Conservation (phyloP, 1,284 basidiomycete genomes). For the Ustilago curta region DNA sequence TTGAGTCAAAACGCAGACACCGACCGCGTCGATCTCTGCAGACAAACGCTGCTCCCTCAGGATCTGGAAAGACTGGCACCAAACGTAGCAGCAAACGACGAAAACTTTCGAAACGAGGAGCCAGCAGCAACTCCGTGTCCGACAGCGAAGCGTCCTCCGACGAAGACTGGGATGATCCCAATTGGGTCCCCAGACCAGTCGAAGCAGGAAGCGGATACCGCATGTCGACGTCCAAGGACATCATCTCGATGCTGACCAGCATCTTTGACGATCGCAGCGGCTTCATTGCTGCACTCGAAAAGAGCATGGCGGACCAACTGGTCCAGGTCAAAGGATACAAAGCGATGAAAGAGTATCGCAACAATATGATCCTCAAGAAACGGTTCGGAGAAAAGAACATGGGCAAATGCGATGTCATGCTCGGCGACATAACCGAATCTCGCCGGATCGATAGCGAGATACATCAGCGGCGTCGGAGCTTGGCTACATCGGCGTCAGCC, state of each 20-base stretch:
- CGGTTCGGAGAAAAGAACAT: conserved; percentile 64
- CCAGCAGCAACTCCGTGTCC: conserved; percentile 17
- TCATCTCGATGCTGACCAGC: conserved; percentile 64
- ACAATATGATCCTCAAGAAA: conserved; percentile 67
- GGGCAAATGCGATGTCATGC: conserved; percentile 67
- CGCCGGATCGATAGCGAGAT: conserved; percentile 49
- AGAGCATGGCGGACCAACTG: conserved; percentile 64
- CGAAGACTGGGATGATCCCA: conserved; percentile 49
- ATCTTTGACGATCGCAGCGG: conserved; percentile 67
- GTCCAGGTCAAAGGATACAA: conserved; percentile 60
- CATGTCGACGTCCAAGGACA: conserved; percentile 60
- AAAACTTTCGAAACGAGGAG: conserved; percentile 7
- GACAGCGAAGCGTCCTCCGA: conserved; percentile 47
- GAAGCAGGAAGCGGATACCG: conserved; percentile 61
- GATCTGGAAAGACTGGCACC: neutral
- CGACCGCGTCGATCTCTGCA: conserved; percentile 29
- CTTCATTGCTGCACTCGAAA: conserved; percentile 65
- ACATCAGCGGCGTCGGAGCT: conserved; percentile 23
- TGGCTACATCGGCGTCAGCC: neutral
- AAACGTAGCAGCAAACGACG: conserved; percentile 20
- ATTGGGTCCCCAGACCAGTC: conserved; percentile 59
- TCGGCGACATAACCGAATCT: conserved; percentile 62
- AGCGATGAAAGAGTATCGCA: conserved; percentile 60
- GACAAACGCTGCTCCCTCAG: conserved; percentile 7
- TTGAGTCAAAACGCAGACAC: conserved; percentile 10